Base-by-base conservation (phyloP, 768 basidiomycete genomes). In the Tulasnella sp. region DNA sequence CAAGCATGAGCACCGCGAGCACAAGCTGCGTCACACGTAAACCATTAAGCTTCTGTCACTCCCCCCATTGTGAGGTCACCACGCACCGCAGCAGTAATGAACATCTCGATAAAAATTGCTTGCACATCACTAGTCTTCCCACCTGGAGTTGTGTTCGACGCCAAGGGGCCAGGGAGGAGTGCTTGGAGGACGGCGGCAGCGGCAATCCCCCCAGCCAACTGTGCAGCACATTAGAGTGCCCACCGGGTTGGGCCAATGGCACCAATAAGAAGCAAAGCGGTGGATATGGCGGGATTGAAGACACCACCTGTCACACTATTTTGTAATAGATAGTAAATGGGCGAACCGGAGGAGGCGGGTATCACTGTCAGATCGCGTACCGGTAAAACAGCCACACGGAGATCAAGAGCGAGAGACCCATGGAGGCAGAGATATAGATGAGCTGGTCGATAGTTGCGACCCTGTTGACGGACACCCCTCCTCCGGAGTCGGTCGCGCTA, bases 91-190 rank as follows among this genome's bases (percentile, higher is more conserved):
- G 78, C 73, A 13, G 83, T 85, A 64, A 80, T 77, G 69, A 85
- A 85, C 77, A 84, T 81, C 68, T 86, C 84, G 61, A 85, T 83
- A 68, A 85, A 85, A 17, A 84, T 76, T 11, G 74, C 82, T 68
- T 85, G 81, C 0, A 79, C 75, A 2, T 68, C 61, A 69, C 76
- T 84, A 60, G 79, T 69, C 3, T 75, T 77, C 19, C 69, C 66
- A 5, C 73, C 72, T 30, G 81, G 72, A 64, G 69, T 68, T 7
- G 80, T 81, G 64, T 82, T 84, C 61, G 11, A 50, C 19, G 47
- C 71, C 4, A 83, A 70, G 1, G 74, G 71, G 27, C 78, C 79
- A 7, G 81, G 78, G 5, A 82, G 80, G 42, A 86, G 72, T 1
- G 72, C 78, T 4, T 73, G 70, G 3, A 86, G 64, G 15, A 85